Percentiles rank a stretch among this genome's conserved stretches.
Evolutionary conservation across 371 early-diverging fungal species (phyloP).

Genomic region (Syncephalastrum racemosum): DNA sequence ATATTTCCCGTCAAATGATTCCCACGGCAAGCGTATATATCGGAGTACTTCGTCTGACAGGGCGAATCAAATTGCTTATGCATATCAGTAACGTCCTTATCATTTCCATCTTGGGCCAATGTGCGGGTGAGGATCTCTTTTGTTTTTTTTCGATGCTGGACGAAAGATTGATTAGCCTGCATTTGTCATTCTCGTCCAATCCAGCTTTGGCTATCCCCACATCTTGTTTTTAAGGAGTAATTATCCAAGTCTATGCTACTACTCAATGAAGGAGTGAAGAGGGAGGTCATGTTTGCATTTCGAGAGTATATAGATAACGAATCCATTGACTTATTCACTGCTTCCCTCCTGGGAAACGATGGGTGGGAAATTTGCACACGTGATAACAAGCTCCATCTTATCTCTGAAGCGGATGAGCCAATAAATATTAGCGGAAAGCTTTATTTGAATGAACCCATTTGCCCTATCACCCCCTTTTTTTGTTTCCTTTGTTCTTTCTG

Average conservation of each 20-base stretch:
- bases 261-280: no score
- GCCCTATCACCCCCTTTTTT: slow-evolving; percentile 20
- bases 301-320: neutral
- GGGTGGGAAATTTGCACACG: slow-evolving; percentile 28
- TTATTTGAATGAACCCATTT: slow-evolving; percentile 1
- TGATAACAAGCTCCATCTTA: slow-evolving; percentile 51
- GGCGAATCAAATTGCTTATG: slow-evolving; percentile 26
- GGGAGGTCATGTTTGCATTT: no score
- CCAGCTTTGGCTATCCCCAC: neutral
- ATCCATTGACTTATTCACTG: no score
- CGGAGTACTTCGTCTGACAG: no score
- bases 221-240: neutral
- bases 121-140: slow-evolving; percentile 2
- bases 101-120: slow-evolving; percentile 29
- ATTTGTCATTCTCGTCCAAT: no score
- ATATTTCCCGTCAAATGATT: no score
- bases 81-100: slow-evolving; percentile 30
- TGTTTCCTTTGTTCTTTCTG: slow-evolving; percentile 28
- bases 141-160: neutral
- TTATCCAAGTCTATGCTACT: no score
- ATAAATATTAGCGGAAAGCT: slow-evolving; percentile 1
- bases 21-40: no score
- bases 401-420: slow-evolving; percentile 22
- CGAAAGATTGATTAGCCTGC: slow-evolving; percentile 6
- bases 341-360: slow-evolving; percentile 29